Base-by-base conservation (phyloP, 805 yeast species). In the Lachancea sp. region DNA sequence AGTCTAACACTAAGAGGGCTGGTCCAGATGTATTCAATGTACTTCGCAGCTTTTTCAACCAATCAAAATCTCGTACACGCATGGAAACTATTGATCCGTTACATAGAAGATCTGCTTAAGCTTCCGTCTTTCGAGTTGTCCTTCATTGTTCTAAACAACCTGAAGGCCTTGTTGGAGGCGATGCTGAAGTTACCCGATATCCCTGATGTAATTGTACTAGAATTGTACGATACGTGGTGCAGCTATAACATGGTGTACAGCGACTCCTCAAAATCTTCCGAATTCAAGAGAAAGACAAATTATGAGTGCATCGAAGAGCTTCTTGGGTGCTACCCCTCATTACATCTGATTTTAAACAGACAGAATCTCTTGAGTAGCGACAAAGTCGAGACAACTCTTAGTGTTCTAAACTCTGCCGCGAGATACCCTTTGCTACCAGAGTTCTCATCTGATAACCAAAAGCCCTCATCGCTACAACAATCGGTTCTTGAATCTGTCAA, bases 351-450 rank as follows among this genome's bases (percentile, higher is more conserved):
- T 18, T 49, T 65, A 49, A 19, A 47, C 47, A 32, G 61, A 58
- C 2, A 58, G 51, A 20, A 55, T 61, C 31, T 63, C 64, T 16
- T 51, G 48, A 20, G 61, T 41, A 17, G 69, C 56, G 60, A 51
- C 6, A 51, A 60, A 39, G 65, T 77, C n/a, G 73, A 68, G 31
- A 64, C 58, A 17, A 66, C 83, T n/a, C 58, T 86, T 26, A 64
- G 64, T n/a, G 62, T 79, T 4, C 70, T 90, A 52, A 76, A 75
- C 50, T 68, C 78, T 12, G 77, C 87, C 42, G 75, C 83, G 1
- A 65, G 84, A 29, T 87, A 83, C 57, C 95, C 94, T 1, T 70
- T 83, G 9, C 65, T 86, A 26, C 83, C 87, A 7, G 75, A 68
- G 22, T 69, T 68, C 46, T 67, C 67, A 24, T 56, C 64, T 3